Percentiles rank a stretch among this genome's conserved stretches.
Conservation (phyloP, 163 green algal genomes). For the Scenedesmus sp. region DNA sequence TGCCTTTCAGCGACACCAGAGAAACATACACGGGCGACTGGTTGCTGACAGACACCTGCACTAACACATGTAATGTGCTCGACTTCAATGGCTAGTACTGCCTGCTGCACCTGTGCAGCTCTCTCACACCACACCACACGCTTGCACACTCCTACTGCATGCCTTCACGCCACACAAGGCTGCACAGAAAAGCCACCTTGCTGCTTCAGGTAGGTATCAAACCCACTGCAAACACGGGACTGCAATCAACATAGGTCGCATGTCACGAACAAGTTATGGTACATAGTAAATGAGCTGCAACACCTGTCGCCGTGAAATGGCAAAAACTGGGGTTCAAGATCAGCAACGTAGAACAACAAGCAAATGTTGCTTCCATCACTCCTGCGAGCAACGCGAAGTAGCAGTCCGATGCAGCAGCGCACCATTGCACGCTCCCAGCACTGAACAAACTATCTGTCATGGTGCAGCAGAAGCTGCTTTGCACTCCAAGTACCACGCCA, state of each 20-base stretch:
- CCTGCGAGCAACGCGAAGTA: neutral
- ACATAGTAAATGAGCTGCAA: neutral
- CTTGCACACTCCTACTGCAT: neutral
- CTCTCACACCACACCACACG: neutral
- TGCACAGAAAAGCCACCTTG: neutral
- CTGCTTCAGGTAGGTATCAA: neutral
- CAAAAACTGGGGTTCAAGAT: neutral
- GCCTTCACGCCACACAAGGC: neutral
- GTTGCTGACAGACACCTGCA: neutral
- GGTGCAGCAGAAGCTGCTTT: neutral
- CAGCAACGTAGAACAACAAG: neutral
- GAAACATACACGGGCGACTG: neutral
- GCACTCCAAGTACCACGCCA: neutral
- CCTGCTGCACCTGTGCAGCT: neutral
- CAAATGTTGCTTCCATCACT: neutral
- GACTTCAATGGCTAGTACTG: neutral
- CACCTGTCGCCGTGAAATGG: neutral
- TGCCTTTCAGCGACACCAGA: neutral
- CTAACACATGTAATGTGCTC: neutral
- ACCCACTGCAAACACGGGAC: neutral
- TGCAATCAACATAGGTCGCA: constrained; percentile 1
- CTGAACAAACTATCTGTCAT: neutral
- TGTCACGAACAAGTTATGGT: neutral
- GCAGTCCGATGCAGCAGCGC: neutral
- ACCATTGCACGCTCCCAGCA: neutral